Conservation (phyloP, 23 red algal genomes). For the Chondrus crispus region DNA sequence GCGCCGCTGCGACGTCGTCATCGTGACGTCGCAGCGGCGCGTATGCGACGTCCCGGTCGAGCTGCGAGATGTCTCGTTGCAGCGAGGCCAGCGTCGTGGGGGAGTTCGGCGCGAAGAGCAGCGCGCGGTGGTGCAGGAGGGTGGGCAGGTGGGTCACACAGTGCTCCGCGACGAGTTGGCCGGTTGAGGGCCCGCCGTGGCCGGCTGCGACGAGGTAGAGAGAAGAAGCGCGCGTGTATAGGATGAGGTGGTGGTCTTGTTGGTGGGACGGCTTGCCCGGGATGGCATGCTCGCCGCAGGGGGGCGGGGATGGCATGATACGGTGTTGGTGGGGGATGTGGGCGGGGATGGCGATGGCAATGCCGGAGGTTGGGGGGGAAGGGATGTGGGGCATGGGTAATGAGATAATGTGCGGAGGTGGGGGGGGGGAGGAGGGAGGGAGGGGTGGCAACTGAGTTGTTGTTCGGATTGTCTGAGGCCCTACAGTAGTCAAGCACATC, state of each 20-base stretch:
- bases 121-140: not conserved
- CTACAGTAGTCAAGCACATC: no score
- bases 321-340: not conserved
- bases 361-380: not conserved
- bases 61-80: no score
- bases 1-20: not conserved
- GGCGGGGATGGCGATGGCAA: not conserved
- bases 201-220: slow-evolving; percentile 33
- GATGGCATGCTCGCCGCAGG: not conserved
- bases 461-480: not conserved
- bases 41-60: no score
- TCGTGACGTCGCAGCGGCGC: no score
- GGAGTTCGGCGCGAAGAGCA: not conserved
- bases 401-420: not conserved
- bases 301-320: not conserved
- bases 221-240: not conserved
- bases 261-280: slow-evolving; percentile 12
- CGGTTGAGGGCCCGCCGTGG: slow-evolving; percentile 1
- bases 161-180: slow-evolving; percentile 38
- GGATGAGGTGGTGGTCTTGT: slow-evolving; percentile 44
- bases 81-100: no score
- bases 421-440: not conserved
- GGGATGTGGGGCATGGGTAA: not conserved
- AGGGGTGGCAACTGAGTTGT: not conserved
- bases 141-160: not conserved